A percentile compares a stretch with the other conserved stretches of the same genome.
Evolutionary conservation across 331 rosid genomes (phyloP).

Genomic region (Quercus phellos): DNA sequence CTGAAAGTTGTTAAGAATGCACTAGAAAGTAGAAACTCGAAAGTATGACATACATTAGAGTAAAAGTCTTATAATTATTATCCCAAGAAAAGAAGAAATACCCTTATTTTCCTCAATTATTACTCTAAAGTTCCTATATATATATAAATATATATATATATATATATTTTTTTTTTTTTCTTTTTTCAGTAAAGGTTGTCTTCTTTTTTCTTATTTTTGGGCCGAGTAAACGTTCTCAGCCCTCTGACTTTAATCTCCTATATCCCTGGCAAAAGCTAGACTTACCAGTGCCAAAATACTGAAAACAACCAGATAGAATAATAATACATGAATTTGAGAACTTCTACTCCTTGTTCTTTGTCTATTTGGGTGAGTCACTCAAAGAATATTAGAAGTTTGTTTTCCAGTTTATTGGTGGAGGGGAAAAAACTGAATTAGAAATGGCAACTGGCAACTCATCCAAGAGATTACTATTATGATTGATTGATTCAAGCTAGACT

Average conservation of each 20-base stretch:
- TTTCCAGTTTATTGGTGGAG: too few relatives aligned
- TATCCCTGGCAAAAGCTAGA: neutral
- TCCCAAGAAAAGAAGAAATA: neutral
- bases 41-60: too few relatives aligned
- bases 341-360: neutral
- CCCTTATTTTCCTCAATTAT: neutral
- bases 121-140: neutral
- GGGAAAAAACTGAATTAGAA: neutral
- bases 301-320: neutral
- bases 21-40: too few relatives aligned
- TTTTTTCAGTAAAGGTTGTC: too few relatives aligned
- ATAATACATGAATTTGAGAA: neutral
- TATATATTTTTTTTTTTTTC: too few relatives aligned
- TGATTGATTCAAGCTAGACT: neutral
- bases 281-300: neutral
- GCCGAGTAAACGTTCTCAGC: too few relatives aligned
- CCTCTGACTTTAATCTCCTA: neutral
- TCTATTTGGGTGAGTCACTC: too few relatives aligned
- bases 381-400: too few relatives aligned
- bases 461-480: neutral
- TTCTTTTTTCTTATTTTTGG: too few relatives aligned
- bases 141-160: too few relatives aligned
- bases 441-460: neutral
- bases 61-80: too few relatives aligned
- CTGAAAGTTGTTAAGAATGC: too few relatives aligned